These are phyloP conservation scores for Chrysoporthe austroafricana DNA, from an alignment of 2,329 filamentous ascomycete genomes.

Conservation along the genomic window DNA sequence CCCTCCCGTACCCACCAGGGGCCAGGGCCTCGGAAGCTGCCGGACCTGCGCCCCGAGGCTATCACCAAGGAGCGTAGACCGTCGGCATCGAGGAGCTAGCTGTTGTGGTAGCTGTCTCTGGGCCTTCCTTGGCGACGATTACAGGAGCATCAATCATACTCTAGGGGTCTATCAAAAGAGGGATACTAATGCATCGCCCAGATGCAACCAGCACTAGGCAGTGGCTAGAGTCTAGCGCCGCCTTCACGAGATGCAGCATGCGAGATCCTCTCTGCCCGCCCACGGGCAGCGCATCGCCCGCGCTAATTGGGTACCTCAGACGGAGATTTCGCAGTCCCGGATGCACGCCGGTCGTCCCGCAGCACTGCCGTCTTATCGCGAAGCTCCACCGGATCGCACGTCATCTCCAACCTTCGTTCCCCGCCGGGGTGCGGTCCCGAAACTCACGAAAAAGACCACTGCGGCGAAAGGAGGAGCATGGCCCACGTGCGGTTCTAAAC, in stretches of 20 bases:
- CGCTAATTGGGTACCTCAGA: constrained; percentile 1
- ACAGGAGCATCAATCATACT: not conserved
- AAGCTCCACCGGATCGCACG: not conserved
- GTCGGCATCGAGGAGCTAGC: too few relatives aligned
- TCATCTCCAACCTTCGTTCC: not conserved
- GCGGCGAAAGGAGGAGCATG: not conserved
- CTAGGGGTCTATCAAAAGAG: not conserved
- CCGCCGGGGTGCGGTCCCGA: constrained; percentile 5
- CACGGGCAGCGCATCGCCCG: constrained; percentile 4
- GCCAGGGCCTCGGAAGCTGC: not conserved
- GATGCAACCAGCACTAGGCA: not conserved
- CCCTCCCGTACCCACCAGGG: not conserved
- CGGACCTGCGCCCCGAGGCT: not conserved
- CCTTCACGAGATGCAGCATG: constrained; percentile 1
- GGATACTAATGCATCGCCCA: not conserved
- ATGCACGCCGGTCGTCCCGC: constrained; percentile 3
- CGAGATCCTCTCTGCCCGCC: constrained; percentile 7
- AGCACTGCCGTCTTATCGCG: constrained; percentile 16
- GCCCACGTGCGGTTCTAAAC: not conserved
- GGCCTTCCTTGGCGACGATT: not conserved
- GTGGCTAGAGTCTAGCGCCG: not conserved
- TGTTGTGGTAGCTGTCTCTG: not conserved
- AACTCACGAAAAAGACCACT: not conserved
- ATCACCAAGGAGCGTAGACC: not conserved
- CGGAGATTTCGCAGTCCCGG: not conserved